Base-by-base conservation (phyloP, 805 yeast genomes). In the Suhomyces prunicola region DNA sequence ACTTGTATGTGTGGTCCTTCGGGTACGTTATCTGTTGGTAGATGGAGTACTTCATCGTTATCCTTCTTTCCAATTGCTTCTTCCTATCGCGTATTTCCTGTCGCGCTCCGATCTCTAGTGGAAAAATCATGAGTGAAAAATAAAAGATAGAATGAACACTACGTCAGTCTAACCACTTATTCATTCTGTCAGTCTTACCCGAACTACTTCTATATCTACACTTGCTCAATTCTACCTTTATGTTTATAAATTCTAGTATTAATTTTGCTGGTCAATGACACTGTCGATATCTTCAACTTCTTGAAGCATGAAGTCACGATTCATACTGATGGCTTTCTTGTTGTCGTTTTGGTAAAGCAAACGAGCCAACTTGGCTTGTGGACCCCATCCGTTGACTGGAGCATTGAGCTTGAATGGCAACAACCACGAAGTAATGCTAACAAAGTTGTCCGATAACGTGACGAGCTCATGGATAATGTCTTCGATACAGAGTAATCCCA, bases 401-500 rank as follows among this genome's bases (percentile, higher is more conserved):
- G 85, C 78, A 57, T 79, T 85, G 62, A 88, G 76, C 61, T 79
- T 74, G 73, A 88, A 87, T 39, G 96, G 94, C 54, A 80, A 77
- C 61, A 88, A 66, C 78, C 90, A 88, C 60, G 77, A 74, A 54
- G 80, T 74, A 53, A 84, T 82, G 27, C 70, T 70, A 60, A 84
- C 82, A 74, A 88, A 88, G 56, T 79, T 72, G 24, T 83, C 89
- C 17, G 90, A 88, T 60, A 87, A 62, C 15, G 84, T 67, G 19
- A 74, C 76, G 50, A 88, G 77, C 70, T 88, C 93, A 64, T 85
- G 90, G 51, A 88, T 81, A 52, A 88, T 76, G 70, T 88, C 96
- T 73, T 88, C 94, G 17, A 87, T 80, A 81, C 96, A 88, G 57
- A 88, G 83, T 55, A 86, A 73, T 27, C 93, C 91, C 51, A 76